Percentiles rank a stretch among this genome's conserved stretches.
Conservation (phyloP, 441 rosid genomes). For the Hura crepitans region DNA sequence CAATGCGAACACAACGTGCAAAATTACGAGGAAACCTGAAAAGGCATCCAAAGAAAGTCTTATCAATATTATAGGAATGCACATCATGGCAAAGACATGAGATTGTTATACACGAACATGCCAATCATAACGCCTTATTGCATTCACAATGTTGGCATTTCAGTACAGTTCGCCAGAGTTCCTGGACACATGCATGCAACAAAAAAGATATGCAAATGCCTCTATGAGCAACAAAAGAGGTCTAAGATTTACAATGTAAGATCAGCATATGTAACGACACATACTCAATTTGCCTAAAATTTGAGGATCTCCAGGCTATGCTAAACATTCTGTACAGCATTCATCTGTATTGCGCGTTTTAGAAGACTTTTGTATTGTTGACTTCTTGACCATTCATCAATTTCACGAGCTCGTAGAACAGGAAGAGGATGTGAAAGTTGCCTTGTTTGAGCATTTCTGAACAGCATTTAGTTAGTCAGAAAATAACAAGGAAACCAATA, state of each 20-base stretch:
- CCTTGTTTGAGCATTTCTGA: conserved; percentile 94
- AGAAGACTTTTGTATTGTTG: conserved; percentile 60
- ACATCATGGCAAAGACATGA: neutral
- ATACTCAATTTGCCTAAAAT: conserved; percentile 15
- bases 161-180: neutral
- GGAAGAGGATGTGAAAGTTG: conserved; percentile 94
- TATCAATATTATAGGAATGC: neutral
- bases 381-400: conserved; percentile 94
- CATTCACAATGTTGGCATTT: neutral
- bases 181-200: neutral
- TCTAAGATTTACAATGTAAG: neutral
- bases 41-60: neutral
- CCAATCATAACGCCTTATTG: conserved; percentile 1
- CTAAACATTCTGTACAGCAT: conserved; percentile 37
- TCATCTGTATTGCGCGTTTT: conserved; percentile 48
- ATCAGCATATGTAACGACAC: conserved; percentile 14
- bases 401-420: conserved; percentile 93
- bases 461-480: conserved; percentile 27
- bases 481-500: conserved; percentile 19
- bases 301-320: conserved; percentile 17
- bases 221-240: neutral
- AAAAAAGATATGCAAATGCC: neutral
- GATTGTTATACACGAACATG: neutral
- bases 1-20: neutral
- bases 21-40: conserved; percentile 22